Conservation (phyloP, 2,329 filamentous ascomycete genomes). For the Epichloe typhina region DNA sequence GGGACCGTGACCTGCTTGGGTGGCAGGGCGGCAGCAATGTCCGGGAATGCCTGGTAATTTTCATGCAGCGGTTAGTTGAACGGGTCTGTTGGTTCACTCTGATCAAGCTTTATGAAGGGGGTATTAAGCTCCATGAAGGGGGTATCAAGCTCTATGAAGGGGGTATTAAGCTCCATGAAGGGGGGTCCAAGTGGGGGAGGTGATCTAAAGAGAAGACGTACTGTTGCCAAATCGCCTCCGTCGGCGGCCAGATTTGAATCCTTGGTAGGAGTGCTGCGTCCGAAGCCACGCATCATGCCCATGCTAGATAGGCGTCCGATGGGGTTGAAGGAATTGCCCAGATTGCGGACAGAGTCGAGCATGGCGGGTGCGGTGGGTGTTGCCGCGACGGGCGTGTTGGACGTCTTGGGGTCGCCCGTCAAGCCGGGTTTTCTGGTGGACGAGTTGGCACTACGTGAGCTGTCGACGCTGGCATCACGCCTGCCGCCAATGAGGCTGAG, state of each 20-base stretch:
- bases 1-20: constrained; percentile 33
- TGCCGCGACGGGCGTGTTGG: constrained; percentile 16
- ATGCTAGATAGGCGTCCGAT: constrained; percentile 67
- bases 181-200: background rate
- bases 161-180: background rate
- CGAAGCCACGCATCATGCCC: constrained; percentile 62
- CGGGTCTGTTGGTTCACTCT: background rate
- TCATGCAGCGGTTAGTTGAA: background rate
- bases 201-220: constrained; percentile 21
- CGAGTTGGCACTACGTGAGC: constrained; percentile 51
- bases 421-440: constrained; percentile 47
- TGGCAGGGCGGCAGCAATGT: constrained; percentile 40
- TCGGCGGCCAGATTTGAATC: constrained; percentile 29
- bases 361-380: constrained; percentile 44
- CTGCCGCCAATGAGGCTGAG: constrained; percentile 60
- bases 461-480: constrained; percentile 69
- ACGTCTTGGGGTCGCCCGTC: constrained; percentile 23
- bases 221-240: constrained; percentile 43
- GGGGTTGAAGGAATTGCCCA: constrained; percentile 71
- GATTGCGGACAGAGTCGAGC: constrained; percentile 68
- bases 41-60: constrained; percentile 41
- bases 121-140: background rate
- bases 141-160: too few relatives aligned
- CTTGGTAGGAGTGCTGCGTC: constrained; percentile 35
- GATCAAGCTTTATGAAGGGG: background rate